Evolutionary conservation across 495 filamentous ascomycete genomes (phyloP), one percentile per base, ranked within the genome.

Genomic region (Podospora comata): DNA sequence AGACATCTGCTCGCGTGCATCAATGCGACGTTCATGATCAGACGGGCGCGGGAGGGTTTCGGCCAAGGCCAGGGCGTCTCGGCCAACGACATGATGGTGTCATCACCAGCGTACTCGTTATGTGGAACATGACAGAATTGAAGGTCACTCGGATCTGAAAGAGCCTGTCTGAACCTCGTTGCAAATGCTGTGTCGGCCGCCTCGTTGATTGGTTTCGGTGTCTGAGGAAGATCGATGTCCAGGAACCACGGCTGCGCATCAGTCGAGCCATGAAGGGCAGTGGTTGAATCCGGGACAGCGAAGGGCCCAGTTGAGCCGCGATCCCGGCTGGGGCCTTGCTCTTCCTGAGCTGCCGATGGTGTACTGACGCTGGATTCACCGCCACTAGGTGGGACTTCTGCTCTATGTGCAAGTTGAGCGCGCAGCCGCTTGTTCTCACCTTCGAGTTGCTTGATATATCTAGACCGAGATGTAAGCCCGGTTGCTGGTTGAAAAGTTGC

Each of bases 191-290:
- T 58, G 23, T 58, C 55, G 2, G 68, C 68, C 19, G 64, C 64
- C 27, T 65, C 64, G 27, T 65, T 65, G 64, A 65, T 65, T 6
- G 64, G 64, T 4, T 44, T 65, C 56, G 64, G 64, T 5, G 64
- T 65, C 18, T 65, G 64, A 0, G 54, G 64, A 16, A 65, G 64
- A 18, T 44, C 26, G 23, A 65, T 65, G 53, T 65, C 64, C 54
- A 65, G 54, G 23, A 65, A 65, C 64, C 64, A 65, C 4, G 64
- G 64, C 9, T 65, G 64, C 9, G 39, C 13, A 11, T 48, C 39
- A 48, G 39, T 48, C 39, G 39, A 48, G 9, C 39, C 39, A 48
- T 48, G 39, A 3, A 48, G 13, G 3, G 13, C 39, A 13, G 6
- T 48, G 18, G 39, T 48, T 16, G 39, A 48, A 48, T 48, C 39